Percentiles rank a stretch among this genome's conserved stretches.
phyloP scores from a whole-genome alignment of 2,329 filamentous ascomycete species.

The Pseudogymnoascus sp. region DNA sequence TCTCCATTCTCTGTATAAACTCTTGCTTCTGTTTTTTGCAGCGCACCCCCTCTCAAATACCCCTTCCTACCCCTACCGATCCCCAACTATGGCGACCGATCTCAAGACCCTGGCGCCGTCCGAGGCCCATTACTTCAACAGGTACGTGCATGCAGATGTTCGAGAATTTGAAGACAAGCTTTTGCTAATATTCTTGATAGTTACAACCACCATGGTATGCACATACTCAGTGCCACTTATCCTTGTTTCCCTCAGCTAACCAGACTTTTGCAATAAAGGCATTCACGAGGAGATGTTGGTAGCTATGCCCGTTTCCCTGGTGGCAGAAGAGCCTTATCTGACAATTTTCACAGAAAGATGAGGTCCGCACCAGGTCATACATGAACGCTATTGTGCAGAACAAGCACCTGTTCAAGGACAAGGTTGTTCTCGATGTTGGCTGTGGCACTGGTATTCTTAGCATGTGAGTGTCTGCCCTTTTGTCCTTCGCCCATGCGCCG shows the following conservation, averaged over 20 bases:
- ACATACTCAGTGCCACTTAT: slow-evolving; percentile 15
- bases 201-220: slow-evolving; percentile 94
- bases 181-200: slow-evolving; percentile 39
- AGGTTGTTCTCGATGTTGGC: slow-evolving; percentile 91
- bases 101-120: slow-evolving; percentile 77
- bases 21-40: neutral
- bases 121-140: slow-evolving; percentile 99
- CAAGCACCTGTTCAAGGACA: slow-evolving; percentile 85
- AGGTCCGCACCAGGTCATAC: slow-evolving; percentile 93
- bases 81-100: slow-evolving; percentile 7
- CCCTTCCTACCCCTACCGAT: neutral
- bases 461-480: slow-evolving; percentile 58
- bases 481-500: neutral
- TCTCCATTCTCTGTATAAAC: neutral
- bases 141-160: slow-evolving; percentile 44
- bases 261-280: slow-evolving; percentile 42
- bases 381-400: slow-evolving; percentile 97
- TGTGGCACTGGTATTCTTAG: slow-evolving; percentile 96
- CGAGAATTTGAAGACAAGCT: neutral
- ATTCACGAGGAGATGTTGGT: slow-evolving; percentile 99
- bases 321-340: slow-evolving; percentile 13
- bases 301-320: slow-evolving; percentile 35
- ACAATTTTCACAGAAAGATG: slow-evolving; percentile 67
- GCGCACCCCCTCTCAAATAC: neutral
- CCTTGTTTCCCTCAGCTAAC: slow-evolving; percentile 25